Conservation (phyloP, 1,139 yeast genomes). For the Fermentozyma sake region DNA sequence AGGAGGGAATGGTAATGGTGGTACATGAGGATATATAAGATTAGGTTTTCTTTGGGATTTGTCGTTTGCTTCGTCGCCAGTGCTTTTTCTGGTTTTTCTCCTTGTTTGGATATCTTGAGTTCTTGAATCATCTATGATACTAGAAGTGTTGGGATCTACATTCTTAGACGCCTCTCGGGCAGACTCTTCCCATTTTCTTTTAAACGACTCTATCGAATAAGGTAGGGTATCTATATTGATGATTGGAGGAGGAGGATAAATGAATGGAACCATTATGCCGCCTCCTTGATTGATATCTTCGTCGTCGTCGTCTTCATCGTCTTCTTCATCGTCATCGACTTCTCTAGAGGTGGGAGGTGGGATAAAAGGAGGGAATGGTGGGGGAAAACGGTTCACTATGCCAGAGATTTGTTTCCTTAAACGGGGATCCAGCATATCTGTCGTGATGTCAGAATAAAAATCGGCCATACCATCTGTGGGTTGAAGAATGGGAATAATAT, state of each 20-base stretch:
- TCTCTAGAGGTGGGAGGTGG: conserved; percentile 9
- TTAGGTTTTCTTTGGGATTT: conserved; percentile 2
- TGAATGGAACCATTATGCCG: conserved; percentile 45
- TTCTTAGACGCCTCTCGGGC: conserved; percentile 1
- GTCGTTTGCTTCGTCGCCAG: background rate
- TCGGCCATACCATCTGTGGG: conserved; percentile 27
- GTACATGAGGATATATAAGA: conserved; percentile 19
- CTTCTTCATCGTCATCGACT: conserved; percentile 9
- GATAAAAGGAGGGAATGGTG: conserved; percentile 36
- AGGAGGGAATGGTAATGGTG: conserved; percentile 48
- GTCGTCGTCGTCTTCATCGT: conserved; percentile 4
- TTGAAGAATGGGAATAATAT: conserved; percentile 34
- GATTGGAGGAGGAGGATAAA: conserved; percentile 42
- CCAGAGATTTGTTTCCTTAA: conserved; percentile 20
- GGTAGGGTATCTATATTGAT: conserved; percentile 23
- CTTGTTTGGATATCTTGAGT: too few relatives aligned
- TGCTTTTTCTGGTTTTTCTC: conserved; percentile 10
- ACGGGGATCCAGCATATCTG: conserved; percentile 14
- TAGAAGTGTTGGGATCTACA: conserved; percentile 5
- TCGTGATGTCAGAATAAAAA: conserved; percentile 33
- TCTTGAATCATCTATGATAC: too few relatives aligned
- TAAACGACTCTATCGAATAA: conserved; percentile 15
- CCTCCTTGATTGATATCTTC: conserved; percentile 9
- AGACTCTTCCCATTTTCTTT: conserved; percentile 3
- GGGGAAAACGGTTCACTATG: conserved; percentile 33